These are phyloP conservation scores for Termitomyces sp. DNA, from an alignment of 768 basidiomycete species.

Conservation along the genomic window DNA sequence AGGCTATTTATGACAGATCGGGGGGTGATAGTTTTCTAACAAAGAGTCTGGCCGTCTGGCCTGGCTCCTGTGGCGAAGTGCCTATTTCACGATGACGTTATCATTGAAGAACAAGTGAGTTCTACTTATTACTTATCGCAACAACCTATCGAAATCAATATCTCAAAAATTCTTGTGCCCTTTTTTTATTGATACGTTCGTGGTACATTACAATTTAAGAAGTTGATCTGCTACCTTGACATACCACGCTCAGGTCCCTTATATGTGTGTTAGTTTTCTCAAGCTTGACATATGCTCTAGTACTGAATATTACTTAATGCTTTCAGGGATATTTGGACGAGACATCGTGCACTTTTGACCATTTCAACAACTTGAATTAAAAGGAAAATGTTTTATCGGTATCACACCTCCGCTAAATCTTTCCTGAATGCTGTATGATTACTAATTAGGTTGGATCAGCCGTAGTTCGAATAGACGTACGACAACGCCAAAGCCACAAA, in stretches of 20 bases:
- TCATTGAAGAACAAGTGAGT: constrained; percentile 69
- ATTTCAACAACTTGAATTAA: neutral
- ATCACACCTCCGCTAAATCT: neutral
- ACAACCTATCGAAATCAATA: neutral
- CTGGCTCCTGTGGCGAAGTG: constrained; percentile 79
- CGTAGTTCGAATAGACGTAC: neutral
- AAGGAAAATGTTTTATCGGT: neutral
- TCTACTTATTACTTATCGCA: neutral
- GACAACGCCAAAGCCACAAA: neutral
- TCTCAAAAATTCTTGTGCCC: constrained; percentile 10
- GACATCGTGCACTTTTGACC: constrained; percentile 66
- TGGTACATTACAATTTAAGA: neutral
- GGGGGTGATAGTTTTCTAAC: constrained; percentile 45
- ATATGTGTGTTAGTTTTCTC: constrained; percentile 6
- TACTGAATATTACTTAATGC: neutral
- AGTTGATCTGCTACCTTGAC: neutral
- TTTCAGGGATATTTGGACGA: constrained; percentile 28
- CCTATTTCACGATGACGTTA: constrained; percentile 77
- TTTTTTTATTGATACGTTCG: constrained; percentile 15
- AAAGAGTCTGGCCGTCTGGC: constrained; percentile 67
- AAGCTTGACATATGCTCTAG: neutral
- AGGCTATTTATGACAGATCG: constrained; percentile 73
- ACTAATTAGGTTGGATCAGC: neutral
- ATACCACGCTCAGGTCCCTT: constrained; percentile 7
- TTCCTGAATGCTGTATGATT: neutral